Evolutionary conservation across 2,329 filamentous ascomycete genomes (phyloP), one percentile per base, ranked within the genome.

Genomic region (Tolypocladium pustulatum): DNA sequence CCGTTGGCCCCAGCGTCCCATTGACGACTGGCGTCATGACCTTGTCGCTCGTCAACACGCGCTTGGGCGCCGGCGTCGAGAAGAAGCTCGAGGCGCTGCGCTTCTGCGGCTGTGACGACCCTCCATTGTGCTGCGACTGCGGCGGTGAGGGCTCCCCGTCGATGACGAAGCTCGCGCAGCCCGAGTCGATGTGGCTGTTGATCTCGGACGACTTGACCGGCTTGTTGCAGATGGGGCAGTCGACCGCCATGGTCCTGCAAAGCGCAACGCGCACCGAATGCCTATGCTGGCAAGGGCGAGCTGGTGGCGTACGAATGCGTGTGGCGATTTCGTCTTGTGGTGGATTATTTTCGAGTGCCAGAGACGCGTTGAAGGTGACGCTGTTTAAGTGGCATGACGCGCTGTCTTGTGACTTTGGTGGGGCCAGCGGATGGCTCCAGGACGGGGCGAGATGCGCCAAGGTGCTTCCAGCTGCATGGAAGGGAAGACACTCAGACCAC

Each of bases 101-200:
- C 67, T 85, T 85, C 66, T 81, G 78, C 4, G 78, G 70, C 2
- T 73, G 69, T 54, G 68, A 66, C 59, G 49, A 57, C 2, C 43
- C 53, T 30, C 51, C 60, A 56, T 60, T 62, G 52, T 60, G 58
- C n/a, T 66, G 66, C 13, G 65, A 65, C 22, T 65, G 65, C 57
- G 69, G 64, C 5, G 66, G 72, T 54, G 63, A 68, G 34, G 69
- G 68, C 12, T 70, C 65, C 65, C 76, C 68, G 46, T 55, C 56
- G 69, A 88, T 76, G 62, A 94, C 71, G 69, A 87, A 87, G 40
- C 77, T 79, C 61, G 82, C 73, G 76, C 93, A 97, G 63, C 82
- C 83, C 36, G 90, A 93, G 75, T 97, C 94, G 69, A 97, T 85
- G 73, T 97, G 93, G 65, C 81, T 81, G 75, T 97, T 97, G 78